Conservation (phyloP, 768 basidiomycete genomes). For the Rhodotorula paludigena region DNA sequence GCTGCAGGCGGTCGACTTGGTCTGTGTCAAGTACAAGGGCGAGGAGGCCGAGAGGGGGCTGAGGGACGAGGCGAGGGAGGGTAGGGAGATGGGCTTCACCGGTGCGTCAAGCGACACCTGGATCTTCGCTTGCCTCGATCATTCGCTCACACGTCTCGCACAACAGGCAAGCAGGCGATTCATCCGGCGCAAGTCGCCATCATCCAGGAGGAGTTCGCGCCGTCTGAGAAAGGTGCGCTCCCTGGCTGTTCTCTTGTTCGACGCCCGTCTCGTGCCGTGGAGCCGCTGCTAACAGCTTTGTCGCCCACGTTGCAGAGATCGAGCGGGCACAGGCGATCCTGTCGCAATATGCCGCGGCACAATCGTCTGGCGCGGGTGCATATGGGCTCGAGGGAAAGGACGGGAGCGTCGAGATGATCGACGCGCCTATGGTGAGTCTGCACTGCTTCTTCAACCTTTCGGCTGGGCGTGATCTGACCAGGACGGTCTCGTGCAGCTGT, state of each 20-base stretch:
- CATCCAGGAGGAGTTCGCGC: slow-evolving; percentile 74
- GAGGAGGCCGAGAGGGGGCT: slow-evolving; percentile 69
- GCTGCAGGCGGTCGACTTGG: slow-evolving; percentile 87
- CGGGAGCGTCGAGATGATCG: slow-evolving; percentile 64
- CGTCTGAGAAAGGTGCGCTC: slow-evolving; percentile 59
- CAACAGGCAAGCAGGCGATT: slow-evolving; percentile 69
- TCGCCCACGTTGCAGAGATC: slow-evolving; percentile 59
- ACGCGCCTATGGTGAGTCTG: slow-evolving; percentile 85
- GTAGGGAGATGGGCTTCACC: slow-evolving; percentile 72
- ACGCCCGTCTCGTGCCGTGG: too few relatives aligned
- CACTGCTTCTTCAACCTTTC: slow-evolving; percentile 41
- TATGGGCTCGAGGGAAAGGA: slow-evolving; percentile 60
- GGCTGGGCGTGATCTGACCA: not conserved
- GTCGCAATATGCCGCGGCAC: slow-evolving; percentile 57
- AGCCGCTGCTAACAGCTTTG: not conserved
- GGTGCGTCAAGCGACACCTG: not conserved
- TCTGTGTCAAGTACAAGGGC: slow-evolving; percentile 66
- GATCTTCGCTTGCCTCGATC: not conserved
- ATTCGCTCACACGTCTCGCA: not conserved
- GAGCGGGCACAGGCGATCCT: slow-evolving; percentile 69
- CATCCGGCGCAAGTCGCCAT: slow-evolving; percentile 76
- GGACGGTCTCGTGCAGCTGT: not conserved
- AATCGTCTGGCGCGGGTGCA: slow-evolving; percentile 55
- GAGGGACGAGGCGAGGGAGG: slow-evolving; percentile 71
- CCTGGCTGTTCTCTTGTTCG: slow-evolving; percentile 2